Evolutionary conservation across 2,329 filamentous ascomycete genomes (phyloP), one percentile per base, ranked within the genome.

Genomic region (Calonectria pteridis): DNA sequence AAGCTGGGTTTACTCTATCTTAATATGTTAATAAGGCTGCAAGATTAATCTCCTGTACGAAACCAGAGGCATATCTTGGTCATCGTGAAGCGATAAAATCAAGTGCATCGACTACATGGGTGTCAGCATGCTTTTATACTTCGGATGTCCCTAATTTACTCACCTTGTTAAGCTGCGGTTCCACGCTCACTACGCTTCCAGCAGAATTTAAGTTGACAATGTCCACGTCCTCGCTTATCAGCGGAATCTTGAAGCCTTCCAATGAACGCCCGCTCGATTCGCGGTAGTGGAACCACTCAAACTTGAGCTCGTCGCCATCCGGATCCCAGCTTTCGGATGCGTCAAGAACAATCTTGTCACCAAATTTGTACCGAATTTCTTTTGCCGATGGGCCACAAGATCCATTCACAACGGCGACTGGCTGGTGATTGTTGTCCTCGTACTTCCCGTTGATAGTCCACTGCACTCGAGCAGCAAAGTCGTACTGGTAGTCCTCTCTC

Each of bases 391-490:
- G 55, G 3, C 55, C 55, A 18, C 55, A 59, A 28, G 55, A 59
- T 26, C 55, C 55, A 9, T 59, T 59, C 7, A 59, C 55, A 28
- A 59, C 14, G 6, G 55, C 55, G 2, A 59, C 33, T 7, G 55
- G 55, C 6, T 59, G 55, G n/a, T 59, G 55, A 20, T 59, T 59
- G 33, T 59, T 59, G n/a, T 37, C 23, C 7, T 59, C 33, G 4
- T 59, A 59, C 3, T 59, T 26, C 6, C 33, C 33, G 6, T 40
- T 72, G 29, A 83, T 49, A 0, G 82, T 83, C 86, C 85, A 87
- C 70, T 84, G 82, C 55, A 87, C 86, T 4, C 85, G 80, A 2
- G 84, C 83, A 10, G 85, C 85, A 75, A 87, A 86, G 73, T 87
- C 85, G 58, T 84, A 80, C 72, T 87, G 86, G 76, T 80, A 87